Conservation (phyloP, 495 filamentous ascomycete species). For the Penicillium chermesinum region DNA sequence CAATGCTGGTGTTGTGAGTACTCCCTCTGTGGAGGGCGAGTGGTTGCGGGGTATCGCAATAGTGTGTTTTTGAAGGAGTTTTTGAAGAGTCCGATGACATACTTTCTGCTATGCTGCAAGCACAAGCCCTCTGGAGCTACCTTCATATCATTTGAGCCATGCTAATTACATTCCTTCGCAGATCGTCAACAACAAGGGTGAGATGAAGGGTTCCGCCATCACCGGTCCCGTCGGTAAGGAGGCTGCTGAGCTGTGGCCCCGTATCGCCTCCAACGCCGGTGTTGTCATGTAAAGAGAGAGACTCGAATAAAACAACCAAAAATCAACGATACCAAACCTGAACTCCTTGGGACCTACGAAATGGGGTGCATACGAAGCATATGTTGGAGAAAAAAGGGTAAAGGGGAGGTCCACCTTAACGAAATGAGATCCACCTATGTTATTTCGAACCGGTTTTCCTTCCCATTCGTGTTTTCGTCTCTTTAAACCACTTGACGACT, state of each 20-base stretch:
- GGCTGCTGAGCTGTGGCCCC: constrained; percentile 98
- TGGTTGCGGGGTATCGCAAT: no score
- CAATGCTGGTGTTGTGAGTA: constrained; percentile 94
- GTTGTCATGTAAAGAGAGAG: constrained; percentile 87
- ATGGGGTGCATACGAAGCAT: constrained; percentile 30
- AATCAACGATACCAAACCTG: constrained; percentile 41
- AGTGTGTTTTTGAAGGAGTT: no score
- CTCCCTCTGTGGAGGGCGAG: not conserved
- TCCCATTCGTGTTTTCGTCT: constrained; percentile 26
- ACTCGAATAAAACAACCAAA: constrained; percentile 33
- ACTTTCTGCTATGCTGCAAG: not conserved
- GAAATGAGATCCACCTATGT: constrained; percentile 21
- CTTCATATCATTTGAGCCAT: not conserved
- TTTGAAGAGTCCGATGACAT: no score
- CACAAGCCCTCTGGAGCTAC: not conserved
- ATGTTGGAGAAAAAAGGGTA: constrained; percentile 20
- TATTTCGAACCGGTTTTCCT: constrained; percentile 28
- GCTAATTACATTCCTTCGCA: constrained; percentile 27
- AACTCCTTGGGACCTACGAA: constrained; percentile 28
- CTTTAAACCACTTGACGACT: constrained; percentile 26
- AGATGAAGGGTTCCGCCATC: constrained; percentile 99
- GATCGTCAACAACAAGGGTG: constrained; percentile 99
- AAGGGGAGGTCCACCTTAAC: constrained; percentile 22
- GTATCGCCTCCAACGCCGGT: constrained; percentile 99
- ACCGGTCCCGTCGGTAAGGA: constrained; percentile 99